A percentile compares a stretch with the other conserved stretches of the same genome.
Evolutionary conservation across 2,329 filamentous ascomycete genomes (phyloP).

Genomic region (Ustulina deusta): DNA sequence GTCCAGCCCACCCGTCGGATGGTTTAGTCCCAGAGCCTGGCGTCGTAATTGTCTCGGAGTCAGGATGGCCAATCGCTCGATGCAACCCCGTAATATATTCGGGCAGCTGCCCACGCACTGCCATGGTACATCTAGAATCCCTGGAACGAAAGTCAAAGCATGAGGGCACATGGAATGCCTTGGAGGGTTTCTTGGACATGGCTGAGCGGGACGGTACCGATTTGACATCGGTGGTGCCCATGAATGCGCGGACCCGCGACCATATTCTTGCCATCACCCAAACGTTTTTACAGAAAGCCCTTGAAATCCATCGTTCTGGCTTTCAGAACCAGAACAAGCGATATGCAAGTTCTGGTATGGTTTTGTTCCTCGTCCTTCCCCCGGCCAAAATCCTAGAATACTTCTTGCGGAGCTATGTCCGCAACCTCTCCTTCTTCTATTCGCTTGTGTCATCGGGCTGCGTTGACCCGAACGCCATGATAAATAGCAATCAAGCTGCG

Average conservation of each 20-base stretch:
- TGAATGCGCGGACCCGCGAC: slow-evolving; percentile 68
- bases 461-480: slow-evolving; percentile 75
- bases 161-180: slow-evolving; percentile 59
- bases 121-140: slow-evolving; percentile 64
- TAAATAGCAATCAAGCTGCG: slow-evolving; percentile 74
- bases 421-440: slow-evolving; percentile 75
- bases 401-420: slow-evolving; percentile 74
- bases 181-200: slow-evolving; percentile 58
- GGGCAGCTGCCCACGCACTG: slow-evolving; percentile 61
- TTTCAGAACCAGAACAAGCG: slow-evolving; percentile 56
- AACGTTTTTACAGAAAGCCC: slow-evolving; percentile 75
- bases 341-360: slow-evolving; percentile 62
- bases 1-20: slow-evolving; percentile 46
- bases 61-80: slow-evolving; percentile 64
- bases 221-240: slow-evolving; percentile 58
- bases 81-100: slow-evolving; percentile 62
- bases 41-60: slow-evolving; percentile 61
- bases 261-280: slow-evolving; percentile 79
- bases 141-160: slow-evolving; percentile 63
- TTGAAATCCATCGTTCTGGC: slow-evolving; percentile 73
- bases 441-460: slow-evolving; percentile 70
- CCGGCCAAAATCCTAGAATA: slow-evolving; percentile 75
- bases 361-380: slow-evolving; percentile 74
- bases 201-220: slow-evolving; percentile 54
- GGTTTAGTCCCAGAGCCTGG: slow-evolving; percentile 59